Conservation (phyloP, 2,329 filamentous ascomycete species). For the Neophaeococcomyces aloes region DNA sequence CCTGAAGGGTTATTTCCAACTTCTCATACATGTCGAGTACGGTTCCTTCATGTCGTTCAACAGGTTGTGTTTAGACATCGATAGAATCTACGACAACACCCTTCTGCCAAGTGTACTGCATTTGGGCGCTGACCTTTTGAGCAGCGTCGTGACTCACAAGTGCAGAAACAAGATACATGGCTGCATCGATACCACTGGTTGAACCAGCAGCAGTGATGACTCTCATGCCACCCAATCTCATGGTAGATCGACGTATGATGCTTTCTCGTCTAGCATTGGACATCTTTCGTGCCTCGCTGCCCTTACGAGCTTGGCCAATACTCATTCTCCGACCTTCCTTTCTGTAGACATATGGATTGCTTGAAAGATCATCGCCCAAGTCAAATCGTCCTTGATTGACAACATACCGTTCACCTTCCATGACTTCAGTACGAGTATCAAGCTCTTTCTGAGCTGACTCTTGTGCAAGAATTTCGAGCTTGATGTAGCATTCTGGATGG, state of each 20-base stretch:
- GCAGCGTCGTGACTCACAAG: slow-evolving; percentile 68
- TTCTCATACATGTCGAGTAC: no score
- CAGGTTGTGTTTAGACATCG: slow-evolving; percentile 18
- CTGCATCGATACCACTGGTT: slow-evolving; percentile 70
- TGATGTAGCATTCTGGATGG: slow-evolving; percentile 69
- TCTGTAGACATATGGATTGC: slow-evolving; percentile 72
- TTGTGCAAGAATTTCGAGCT: slow-evolving; percentile 71
- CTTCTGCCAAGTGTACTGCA: slow-evolving; percentile 66
- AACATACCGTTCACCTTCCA: slow-evolving; percentile 71
- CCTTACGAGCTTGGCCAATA: slow-evolving; percentile 53
- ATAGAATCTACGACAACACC: slow-evolving; percentile 22
- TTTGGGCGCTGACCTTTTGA: slow-evolving; percentile 59
- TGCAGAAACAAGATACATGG: slow-evolving; percentile 74
- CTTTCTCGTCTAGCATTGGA: slow-evolving; percentile 67
- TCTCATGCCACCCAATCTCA: slow-evolving; percentile 58
- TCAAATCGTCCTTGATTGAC: slow-evolving; percentile 88
- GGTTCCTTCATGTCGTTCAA: no score
- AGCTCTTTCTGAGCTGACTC: slow-evolving; percentile 59
- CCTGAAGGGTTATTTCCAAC: no score
- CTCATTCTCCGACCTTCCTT: slow-evolving; percentile 52
- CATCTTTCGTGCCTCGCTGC: slow-evolving; percentile 70
- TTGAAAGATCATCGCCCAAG: slow-evolving; percentile 58
- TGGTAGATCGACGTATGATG: slow-evolving; percentile 64
- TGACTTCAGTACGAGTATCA: slow-evolving; percentile 68
- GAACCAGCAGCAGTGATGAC: slow-evolving; percentile 73